Percentiles rank a stretch among this genome's conserved stretches.
Conservation (phyloP, 2,329 filamentous ascomycete species). For the Fusarium duplospermum region DNA sequence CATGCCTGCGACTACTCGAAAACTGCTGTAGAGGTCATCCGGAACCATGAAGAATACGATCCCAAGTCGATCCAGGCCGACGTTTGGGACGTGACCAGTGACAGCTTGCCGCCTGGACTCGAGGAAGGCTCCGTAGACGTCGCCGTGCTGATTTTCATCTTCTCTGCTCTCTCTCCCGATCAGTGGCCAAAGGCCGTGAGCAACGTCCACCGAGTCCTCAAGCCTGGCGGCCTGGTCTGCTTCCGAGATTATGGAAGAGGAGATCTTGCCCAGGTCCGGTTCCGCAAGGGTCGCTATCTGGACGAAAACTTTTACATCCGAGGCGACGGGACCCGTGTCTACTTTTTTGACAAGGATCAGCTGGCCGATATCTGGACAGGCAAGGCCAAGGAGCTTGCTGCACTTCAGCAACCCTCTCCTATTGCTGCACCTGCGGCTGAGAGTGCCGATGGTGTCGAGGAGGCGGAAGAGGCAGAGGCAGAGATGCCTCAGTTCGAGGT, state of each 20-base stretch:
- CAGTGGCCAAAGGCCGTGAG: slow-evolving; percentile 87
- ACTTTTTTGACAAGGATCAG: slow-evolving; percentile 94
- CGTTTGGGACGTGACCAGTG: slow-evolving; percentile 89
- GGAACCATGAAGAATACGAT: slow-evolving; percentile 81
- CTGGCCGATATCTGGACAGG: slow-evolving; percentile 82
- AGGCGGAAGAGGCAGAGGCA: slow-evolving; percentile 30
- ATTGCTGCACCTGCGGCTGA: neutral
- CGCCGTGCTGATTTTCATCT: slow-evolving; percentile 96
- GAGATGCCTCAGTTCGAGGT: slow-evolving; percentile 70
- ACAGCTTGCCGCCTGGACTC: slow-evolving; percentile 80
- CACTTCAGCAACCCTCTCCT: slow-evolving; percentile 3
- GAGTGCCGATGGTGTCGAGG: slow-evolving; percentile 3
- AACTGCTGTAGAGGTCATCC: slow-evolving; percentile 93
- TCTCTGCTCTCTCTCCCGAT: slow-evolving; percentile 85
- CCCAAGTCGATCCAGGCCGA: slow-evolving; percentile 81
- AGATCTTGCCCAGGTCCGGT: slow-evolving; percentile 94
- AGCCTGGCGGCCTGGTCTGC: slow-evolving; percentile 91
- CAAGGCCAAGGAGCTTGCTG: slow-evolving; percentile 38
- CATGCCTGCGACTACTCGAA: slow-evolving; percentile 98
- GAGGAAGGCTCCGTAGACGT: slow-evolving; percentile 86
- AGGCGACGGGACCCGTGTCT: slow-evolving; percentile 94
- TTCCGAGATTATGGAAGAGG: slow-evolving; percentile 98
- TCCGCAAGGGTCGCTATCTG: slow-evolving; percentile 94
- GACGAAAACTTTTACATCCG: slow-evolving; percentile 98
- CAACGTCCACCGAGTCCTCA: slow-evolving; percentile 86